Evolutionary conservation across 2,329 filamentous ascomycete species (phyloP).

Genomic region (Aspergillus eucalypticola): DNA sequence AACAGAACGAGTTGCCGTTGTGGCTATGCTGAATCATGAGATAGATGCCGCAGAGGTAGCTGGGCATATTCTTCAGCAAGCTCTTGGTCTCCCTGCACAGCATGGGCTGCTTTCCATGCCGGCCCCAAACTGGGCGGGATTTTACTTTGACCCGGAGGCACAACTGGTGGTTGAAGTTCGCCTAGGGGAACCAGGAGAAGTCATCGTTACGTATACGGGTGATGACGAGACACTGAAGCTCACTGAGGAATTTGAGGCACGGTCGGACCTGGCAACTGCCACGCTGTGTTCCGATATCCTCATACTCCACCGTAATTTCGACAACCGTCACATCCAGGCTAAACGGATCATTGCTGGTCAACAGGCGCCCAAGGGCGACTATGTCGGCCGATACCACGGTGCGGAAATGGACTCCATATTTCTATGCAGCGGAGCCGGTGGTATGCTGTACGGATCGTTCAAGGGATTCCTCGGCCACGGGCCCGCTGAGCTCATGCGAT

Average conservation of each 20-base stretch:
- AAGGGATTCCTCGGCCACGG: conserved; percentile 46
- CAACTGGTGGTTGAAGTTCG: conserved; percentile 34
- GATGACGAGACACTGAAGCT: conserved; percentile 17
- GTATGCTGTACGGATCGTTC: conserved; percentile 46
- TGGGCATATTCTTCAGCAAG: conserved; percentile 29
- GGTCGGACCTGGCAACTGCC: not conserved
- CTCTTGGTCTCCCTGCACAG: conserved; percentile 27
- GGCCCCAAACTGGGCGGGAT: conserved; percentile 33
- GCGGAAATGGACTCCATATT: conserved; percentile 42
- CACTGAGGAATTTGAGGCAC: not conserved
- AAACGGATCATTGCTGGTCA: conserved; percentile 21
- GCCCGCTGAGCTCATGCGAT: conserved; percentile 39
- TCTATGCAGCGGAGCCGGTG: conserved; percentile 35
- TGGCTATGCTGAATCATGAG: conserved; percentile 47
- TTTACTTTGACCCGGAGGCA: conserved; percentile 42
- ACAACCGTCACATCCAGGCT: conserved; percentile 32
- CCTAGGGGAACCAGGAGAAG: conserved; percentile 26
- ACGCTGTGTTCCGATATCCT: not conserved
- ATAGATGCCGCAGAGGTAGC: conserved; percentile 28
- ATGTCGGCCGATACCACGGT: conserved; percentile 38
- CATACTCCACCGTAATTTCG: conserved; percentile 23
- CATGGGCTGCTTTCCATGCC: conserved; percentile 12
- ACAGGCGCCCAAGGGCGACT: conserved; percentile 7
- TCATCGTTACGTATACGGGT: conserved; percentile 31
- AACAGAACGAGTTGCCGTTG: conserved; percentile 38